Evolutionary conservation across 31 red algal species (phyloP).

Genomic region (Bonnemaisonia californica): DNA sequence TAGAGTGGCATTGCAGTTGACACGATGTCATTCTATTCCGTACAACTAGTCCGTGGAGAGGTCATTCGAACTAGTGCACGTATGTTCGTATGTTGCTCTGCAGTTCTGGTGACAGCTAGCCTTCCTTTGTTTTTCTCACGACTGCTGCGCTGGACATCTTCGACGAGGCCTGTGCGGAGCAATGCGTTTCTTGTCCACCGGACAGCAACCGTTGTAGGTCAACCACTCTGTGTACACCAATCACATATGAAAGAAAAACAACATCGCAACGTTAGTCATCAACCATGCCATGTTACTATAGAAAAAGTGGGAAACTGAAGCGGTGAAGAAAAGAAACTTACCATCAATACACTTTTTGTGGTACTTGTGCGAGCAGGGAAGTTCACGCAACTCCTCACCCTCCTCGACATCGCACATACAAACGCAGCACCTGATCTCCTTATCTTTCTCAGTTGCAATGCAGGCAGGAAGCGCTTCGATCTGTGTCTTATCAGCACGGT

Average conservation of each 20-base stretch:
- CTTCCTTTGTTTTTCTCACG: conserved; percentile 7
- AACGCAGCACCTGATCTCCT: conserved; percentile 64
- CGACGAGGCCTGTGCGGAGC: conserved; percentile 35
- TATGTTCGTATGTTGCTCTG: no score
- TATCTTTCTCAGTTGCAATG: conserved; percentile 46
- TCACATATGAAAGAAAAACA: background rate
- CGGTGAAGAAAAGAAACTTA: conserved; percentile 25
- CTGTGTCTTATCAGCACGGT: conserved; percentile 51
- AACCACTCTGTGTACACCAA: conserved; percentile 67
- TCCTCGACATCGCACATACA: conserved; percentile 78
- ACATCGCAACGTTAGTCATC: no score
- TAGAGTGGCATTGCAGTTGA: no score
- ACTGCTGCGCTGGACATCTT: conserved; percentile 5
- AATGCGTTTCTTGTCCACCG: conserved; percentile 71
- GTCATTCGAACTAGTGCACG: no score
- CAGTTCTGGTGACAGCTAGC: no score
- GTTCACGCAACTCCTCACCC: conserved; percentile 57
- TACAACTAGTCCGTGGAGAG: no score
- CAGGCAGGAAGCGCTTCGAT: conserved; percentile 42
- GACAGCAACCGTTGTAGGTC: conserved; percentile 73
- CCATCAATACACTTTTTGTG: conserved; percentile 75
- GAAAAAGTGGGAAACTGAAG: background rate
- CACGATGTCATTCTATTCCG: no score
- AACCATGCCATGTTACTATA: no score
- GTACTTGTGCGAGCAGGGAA: conserved; percentile 74